These are phyloP conservation scores for Scolecobasidium constrictum DNA, from an alignment of 2,329 filamentous ascomycete genomes.

Conservation along the genomic window DNA sequence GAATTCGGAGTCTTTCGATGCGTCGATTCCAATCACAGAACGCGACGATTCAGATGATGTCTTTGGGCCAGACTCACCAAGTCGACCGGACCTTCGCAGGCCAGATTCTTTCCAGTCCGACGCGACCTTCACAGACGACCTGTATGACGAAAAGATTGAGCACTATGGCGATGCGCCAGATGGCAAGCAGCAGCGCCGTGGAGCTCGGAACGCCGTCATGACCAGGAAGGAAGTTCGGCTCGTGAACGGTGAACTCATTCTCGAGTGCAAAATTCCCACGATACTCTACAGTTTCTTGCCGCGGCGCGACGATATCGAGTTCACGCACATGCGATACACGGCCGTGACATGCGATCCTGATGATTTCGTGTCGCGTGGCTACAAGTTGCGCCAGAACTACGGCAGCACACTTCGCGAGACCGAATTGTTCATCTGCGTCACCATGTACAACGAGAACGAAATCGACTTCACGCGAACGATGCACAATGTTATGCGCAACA, in stretches of 20 bases:
- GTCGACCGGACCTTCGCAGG: conserved; percentile 47
- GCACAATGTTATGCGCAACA: conserved; percentile 98
- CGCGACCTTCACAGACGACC: conserved; percentile 47
- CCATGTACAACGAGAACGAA: conserved; percentile 99
- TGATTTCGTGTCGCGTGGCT: conserved; percentile 79
- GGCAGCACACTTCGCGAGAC: conserved; percentile 77
- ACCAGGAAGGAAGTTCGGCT: conserved; percentile 87
- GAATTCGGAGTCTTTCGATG: conserved; percentile 40
- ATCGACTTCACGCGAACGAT: conserved; percentile 94
- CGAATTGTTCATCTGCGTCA: conserved; percentile 91
- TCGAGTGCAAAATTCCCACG: conserved; percentile 98
- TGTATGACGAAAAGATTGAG: conserved; percentile 33
- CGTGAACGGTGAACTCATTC: conserved; percentile 93
- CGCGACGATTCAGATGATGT: conserved; percentile 54
- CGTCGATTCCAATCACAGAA: conserved; percentile 55
- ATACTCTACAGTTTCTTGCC: conserved; percentile 97
- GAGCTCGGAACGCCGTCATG: conserved; percentile 78
- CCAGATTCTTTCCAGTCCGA: conserved; percentile 54
- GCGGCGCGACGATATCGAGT: conserved; percentile 83
- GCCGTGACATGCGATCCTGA: conserved; percentile 97
- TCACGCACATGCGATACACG: conserved; percentile 98
- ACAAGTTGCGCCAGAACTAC: conserved; percentile 86
- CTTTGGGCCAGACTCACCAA: conserved; percentile 53
- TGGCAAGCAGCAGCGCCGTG: conserved; percentile 76
- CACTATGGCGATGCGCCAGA: conserved; percentile 82